Conservation (phyloP, 2,329 filamentous ascomycete species). For the Pseudogymnoascus sp. region DNA sequence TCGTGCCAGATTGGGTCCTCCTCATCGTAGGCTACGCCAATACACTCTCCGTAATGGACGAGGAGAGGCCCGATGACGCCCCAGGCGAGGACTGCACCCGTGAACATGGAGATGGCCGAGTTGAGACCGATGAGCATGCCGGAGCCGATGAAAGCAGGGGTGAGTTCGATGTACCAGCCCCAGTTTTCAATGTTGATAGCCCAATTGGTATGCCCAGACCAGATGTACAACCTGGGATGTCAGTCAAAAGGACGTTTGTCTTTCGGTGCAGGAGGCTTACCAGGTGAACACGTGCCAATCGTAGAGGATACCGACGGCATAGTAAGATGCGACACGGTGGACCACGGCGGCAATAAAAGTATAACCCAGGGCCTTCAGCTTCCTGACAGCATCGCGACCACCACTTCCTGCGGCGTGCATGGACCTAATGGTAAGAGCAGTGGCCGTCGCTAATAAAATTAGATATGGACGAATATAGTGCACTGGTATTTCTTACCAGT, state of each 20-base stretch:
- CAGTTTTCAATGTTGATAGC: slow-evolving; percentile 50
- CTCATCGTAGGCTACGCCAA: slow-evolving; percentile 28
- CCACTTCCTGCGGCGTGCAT: slow-evolving; percentile 51
- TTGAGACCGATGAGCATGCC: slow-evolving; percentile 46
- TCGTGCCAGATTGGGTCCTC: slow-evolving; percentile 39
- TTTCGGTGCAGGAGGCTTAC: slow-evolving; percentile 17
- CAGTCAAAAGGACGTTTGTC: slow-evolving; percentile 18
- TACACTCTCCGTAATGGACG: slow-evolving; percentile 44
- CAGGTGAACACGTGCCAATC: slow-evolving; percentile 48
- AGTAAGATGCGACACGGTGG: slow-evolving; percentile 50
- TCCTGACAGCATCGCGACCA: slow-evolving; percentile 44
- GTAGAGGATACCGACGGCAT: slow-evolving; percentile 52
- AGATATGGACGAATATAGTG: neutral
- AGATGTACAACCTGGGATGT: slow-evolving; percentile 43
- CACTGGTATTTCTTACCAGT: slow-evolving; percentile 27
- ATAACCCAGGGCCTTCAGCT: slow-evolving; percentile 46
- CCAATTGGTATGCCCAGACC: slow-evolving; percentile 43
- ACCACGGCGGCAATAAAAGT: slow-evolving; percentile 44
- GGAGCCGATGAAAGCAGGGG: slow-evolving; percentile 51
- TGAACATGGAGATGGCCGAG: slow-evolving; percentile 49
- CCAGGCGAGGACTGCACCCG: slow-evolving; percentile 38
- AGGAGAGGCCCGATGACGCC: slow-evolving; percentile 49
- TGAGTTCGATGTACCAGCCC: slow-evolving; percentile 54
- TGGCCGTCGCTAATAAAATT: slow-evolving; percentile 40
- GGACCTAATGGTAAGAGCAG: slow-evolving; percentile 53